phyloP scores from a whole-genome alignment of 768 basidiomycete genomes.

The Gautieria morchelliformis region DNA sequence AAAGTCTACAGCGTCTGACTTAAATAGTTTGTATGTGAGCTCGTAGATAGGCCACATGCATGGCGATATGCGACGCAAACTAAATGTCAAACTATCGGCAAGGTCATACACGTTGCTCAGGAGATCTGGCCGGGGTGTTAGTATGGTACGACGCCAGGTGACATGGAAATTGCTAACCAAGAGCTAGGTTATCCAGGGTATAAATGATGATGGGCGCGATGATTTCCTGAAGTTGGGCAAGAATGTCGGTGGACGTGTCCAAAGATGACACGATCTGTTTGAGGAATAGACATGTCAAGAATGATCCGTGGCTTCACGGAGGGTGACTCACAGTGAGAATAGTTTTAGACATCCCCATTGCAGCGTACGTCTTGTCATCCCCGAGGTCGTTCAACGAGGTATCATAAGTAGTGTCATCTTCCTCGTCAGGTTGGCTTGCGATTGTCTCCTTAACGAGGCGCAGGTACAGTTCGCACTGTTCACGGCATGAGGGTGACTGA shows the following conservation, averaged over 20 bases:
- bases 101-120: constrained; percentile 84
- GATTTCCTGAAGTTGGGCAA: constrained; percentile 72
- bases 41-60: constrained; percentile 86
- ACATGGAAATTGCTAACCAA: constrained; percentile 40
- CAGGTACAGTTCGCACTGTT: constrained; percentile 74
- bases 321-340: constrained; percentile 56
- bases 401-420: constrained; percentile 41
- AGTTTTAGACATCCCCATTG: constrained; percentile 83
- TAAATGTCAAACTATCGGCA: constrained; percentile 79
- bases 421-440: constrained; percentile 30
- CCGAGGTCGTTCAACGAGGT: constrained; percentile 43
- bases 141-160: neutral
- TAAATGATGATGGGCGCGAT: constrained; percentile 68
- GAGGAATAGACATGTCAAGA: neutral
- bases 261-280: constrained; percentile 64
- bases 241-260: constrained; percentile 62
- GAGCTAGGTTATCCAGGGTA: constrained; percentile 66
- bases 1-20: constrained; percentile 76
- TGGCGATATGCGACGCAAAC: constrained; percentile 61
- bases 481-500: neutral
- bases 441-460: constrained; percentile 67
- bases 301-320: neutral
- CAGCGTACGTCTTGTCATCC: constrained; percentile 80
- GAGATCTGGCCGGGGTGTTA: constrained; percentile 42
- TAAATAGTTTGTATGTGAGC: constrained; percentile 74